These are phyloP conservation scores for Mediolabrus comicus DNA, from an alignment of 108 stramenopile genomes.

Conservation along the genomic window DNA sequence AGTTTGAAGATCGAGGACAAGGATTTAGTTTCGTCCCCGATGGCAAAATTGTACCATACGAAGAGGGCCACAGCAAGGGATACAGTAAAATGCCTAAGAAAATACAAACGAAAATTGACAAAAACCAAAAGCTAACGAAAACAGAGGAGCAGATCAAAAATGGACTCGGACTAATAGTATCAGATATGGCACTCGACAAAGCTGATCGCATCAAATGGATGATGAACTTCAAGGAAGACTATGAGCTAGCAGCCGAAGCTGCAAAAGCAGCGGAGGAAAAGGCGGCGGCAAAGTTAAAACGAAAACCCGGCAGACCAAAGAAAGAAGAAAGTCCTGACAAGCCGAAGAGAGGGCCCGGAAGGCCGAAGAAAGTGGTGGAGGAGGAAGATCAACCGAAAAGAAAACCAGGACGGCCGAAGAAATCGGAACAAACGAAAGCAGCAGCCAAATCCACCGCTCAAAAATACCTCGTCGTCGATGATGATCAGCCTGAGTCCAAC, in stretches of 20 bases:
- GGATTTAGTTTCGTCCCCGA: slow-evolving; percentile 48
- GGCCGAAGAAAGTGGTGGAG: slow-evolving; percentile 21
- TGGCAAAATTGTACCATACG: slow-evolving; percentile 42
- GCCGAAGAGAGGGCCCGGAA: slow-evolving; percentile 37
- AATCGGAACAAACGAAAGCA: slow-evolving; percentile 20
- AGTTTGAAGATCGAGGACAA: slow-evolving; percentile 37
- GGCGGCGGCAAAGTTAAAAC: background rate
- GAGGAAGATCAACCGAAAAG: slow-evolving; percentile 13
- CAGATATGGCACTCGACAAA: slow-evolving; percentile 29
- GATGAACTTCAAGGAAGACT: slow-evolving; percentile 45
- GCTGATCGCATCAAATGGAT: slow-evolving; percentile 43
- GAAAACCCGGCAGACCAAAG: slow-evolving; percentile 32
- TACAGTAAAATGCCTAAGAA: slow-evolving; percentile 38
- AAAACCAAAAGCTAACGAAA: slow-evolving; percentile 40
- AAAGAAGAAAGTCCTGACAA: slow-evolving; percentile 18
- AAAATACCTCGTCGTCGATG: slow-evolving; percentile 28
- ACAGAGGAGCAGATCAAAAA: slow-evolving; percentile 46
- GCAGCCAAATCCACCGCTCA: slow-evolving; percentile 11
- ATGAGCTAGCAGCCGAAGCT: slow-evolving; percentile 21
- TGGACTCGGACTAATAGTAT: slow-evolving; percentile 32
- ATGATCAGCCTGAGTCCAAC: slow-evolving; percentile 27
- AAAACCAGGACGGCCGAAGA: slow-evolving; percentile 28
- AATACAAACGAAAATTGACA: slow-evolving; percentile 40
- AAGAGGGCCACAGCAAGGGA: slow-evolving; percentile 36
- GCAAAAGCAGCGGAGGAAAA: background rate